phyloP scores from a whole-genome alignment of 352 stramenopile genomes.

The Phytophthora pistaciae region DNA sequence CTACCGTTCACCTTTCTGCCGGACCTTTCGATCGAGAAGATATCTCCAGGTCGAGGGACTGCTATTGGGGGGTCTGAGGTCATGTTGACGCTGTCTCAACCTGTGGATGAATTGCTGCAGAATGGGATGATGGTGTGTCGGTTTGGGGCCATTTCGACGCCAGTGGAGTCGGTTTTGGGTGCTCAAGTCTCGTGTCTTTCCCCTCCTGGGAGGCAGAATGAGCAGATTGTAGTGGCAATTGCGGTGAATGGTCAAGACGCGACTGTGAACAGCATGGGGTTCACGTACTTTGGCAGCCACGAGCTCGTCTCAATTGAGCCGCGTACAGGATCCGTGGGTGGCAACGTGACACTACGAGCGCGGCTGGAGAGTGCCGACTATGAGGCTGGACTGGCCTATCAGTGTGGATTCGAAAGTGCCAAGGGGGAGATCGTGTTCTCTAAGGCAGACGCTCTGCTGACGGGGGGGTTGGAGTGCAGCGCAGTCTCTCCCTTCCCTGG shows the following conservation, averaged over 20 bases:
- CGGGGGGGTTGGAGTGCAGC: constrained; percentile 19
- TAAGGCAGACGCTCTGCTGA: constrained; percentile 2
- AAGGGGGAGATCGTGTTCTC: constrained; percentile 15
- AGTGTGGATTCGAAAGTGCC: constrained; percentile 41
- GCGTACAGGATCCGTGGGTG: constrained; percentile 15
- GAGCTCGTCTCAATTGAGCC: constrained; percentile 44
- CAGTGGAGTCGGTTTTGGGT: constrained; percentile 6
- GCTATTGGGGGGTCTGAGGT: constrained; percentile 39
- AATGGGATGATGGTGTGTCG: constrained; percentile 23
- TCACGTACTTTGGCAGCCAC: constrained; percentile 36
- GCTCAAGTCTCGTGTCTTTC: constrained; percentile 36
- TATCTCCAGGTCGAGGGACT: constrained; percentile 29
- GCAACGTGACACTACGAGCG: constrained; percentile 32
- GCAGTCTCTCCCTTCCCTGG: background rate
- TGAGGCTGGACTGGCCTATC: constrained; percentile 14
- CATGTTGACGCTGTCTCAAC: constrained; percentile 29
- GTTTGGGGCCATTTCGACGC: constrained; percentile 36
- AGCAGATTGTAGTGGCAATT: constrained; percentile 31
- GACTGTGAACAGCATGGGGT: constrained; percentile 7
- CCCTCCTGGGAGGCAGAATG: constrained; percentile 10
- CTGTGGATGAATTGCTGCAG: constrained; percentile 11
- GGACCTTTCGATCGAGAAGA: constrained; percentile 32
- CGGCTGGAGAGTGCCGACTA: constrained; percentile 25
- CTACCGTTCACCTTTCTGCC: constrained; percentile 44
- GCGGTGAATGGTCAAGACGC: constrained; percentile 40